Evolutionary conservation across 305 asterid species (phyloP), one percentile per base, ranked within the genome.

Genomic region (Vinca major): DNA sequence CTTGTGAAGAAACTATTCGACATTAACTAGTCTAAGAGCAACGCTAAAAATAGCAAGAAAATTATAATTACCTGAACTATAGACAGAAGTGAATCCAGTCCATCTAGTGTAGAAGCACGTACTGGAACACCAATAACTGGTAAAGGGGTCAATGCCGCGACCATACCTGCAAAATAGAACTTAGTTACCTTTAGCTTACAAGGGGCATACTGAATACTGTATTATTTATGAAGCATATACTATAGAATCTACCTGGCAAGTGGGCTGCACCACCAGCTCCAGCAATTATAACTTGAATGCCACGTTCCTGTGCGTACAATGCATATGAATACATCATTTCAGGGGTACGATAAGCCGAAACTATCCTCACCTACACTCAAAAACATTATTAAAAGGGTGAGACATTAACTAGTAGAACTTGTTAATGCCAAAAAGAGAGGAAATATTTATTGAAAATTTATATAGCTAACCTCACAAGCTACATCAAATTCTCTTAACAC

Each of bases 251-350:
- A 89, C 96, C 97, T 80, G 98, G 98, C 84, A 92, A 83, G 83
- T 92, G 98, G 65, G 98, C 98, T 3, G 98, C 98, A 71, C 98
- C 98, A 71, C 98, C 98, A 72, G 97, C 97, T 66, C 97, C 98
- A 43, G 98, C 97, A 78, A 92, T 87, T 63, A 92, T 92, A 43
- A 92, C 90, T 80, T 92, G 95, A 77, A 92, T 76, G 49, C 98
- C 98, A 69, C 96, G 98, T 63, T 85, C 89, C 60, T 85, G 85
- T 44, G 97, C 98, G 67, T 92, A 86, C 33, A 71, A 71, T 69
- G 98, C 96, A 72, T 87, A 92, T 63, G 89, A 81, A 81, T 66
- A 84, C 97, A 92, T 85, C 81, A 78, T 57, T 70, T 86, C 96
- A 73, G 97, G 94, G 67, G 98, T 92, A 64, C 98, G 87, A 77